Evolutionary conservation across 306 rosid genomes (phyloP), one percentile per base, ranked within the genome.

Genomic region (Sicyos baderoa): DNA sequence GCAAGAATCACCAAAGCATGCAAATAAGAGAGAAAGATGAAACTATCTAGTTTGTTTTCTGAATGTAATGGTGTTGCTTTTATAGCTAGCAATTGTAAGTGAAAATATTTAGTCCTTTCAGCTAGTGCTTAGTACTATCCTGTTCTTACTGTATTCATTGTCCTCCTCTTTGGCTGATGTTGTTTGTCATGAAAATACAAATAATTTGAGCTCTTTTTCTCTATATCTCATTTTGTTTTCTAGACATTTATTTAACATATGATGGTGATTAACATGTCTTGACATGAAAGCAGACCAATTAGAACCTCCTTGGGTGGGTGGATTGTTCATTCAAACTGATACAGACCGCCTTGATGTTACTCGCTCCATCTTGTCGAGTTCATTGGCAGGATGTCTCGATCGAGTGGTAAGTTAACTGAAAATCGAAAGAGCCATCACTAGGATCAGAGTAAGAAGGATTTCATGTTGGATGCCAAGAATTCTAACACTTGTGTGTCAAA

Each of bases 111-210:
- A 25, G 55, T 66, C 32, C 14, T 47, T 13, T 48, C 21, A 66
- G 54, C 23, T 2, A 45, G 15, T 15, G 4, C 70, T 12, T 6
- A 42, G 19, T 44, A 64, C 70, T 12, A 21, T n/a, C 14, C 0
- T 42, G 53, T 64, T 44, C 35, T 23, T 48, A 66, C 71, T 66
- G 42, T 47, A 44, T 44, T 19, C 53, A 64, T 47, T 48, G 71
- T 14, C 22, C 11, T 22, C 32, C 29, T 19, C 70, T 65, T 65
- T 65, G 70, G 71, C 71, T 66, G 40, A 22, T 47, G 71, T 22
- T 66, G 42, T 66, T 48, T 29, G 35, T 29, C 35, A 29, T 29
- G 35, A 3, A n/a, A n/a, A 29, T 29, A 29, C 2, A 29, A 29
- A 29, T 29, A 29, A 29, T 2, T 29, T 29, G 35, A 29, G 35